Evolutionary conservation across 1,139 yeast species (phyloP).

Genomic region (Wickerhamomyces sp.): DNA sequence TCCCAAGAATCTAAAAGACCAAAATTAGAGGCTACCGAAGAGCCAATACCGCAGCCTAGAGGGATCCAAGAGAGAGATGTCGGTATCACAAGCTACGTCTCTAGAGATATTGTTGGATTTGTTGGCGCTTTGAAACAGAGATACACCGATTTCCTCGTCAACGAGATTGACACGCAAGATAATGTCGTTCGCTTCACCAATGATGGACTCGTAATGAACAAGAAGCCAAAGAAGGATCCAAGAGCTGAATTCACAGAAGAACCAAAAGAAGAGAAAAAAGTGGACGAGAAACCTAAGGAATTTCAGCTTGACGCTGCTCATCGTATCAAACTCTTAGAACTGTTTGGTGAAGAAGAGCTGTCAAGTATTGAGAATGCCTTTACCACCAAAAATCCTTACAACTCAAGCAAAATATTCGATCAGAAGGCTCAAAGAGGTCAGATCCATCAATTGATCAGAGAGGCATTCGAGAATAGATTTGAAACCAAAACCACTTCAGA

Average conservation of each 20-base stretch:
- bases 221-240: constrained; percentile 37
- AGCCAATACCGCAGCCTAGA: constrained; percentile 5
- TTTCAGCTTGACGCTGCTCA: constrained; percentile 44
- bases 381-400: constrained; percentile 49
- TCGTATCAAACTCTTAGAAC: constrained; percentile 40
- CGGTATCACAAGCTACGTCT: constrained; percentile 73
- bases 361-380: constrained; percentile 31
- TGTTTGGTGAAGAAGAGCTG: constrained; percentile 58
- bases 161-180: constrained; percentile 70
- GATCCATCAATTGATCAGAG: constrained; percentile 72
- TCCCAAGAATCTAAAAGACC: constrained; percentile 8
- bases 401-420: constrained; percentile 50
- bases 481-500: constrained; percentile 74
- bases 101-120: constrained; percentile 56
- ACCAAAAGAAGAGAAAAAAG: constrained; percentile 25
- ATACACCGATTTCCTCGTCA: constrained; percentile 91
- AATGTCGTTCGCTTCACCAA: constrained; percentile 71
- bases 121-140: constrained; percentile 78
- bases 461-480: constrained; percentile 65
- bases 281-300: constrained; percentile 29
- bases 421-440: constrained; percentile 71
- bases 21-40: constrained; percentile 1
- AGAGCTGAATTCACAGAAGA: constrained; percentile 31
- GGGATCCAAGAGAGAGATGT: constrained; percentile 59
- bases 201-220: constrained; percentile 60